These are phyloP conservation scores for Pelargonium fulgidum DNA, from an alignment of 441 rosid genomes.

Conservation along the genomic window DNA sequence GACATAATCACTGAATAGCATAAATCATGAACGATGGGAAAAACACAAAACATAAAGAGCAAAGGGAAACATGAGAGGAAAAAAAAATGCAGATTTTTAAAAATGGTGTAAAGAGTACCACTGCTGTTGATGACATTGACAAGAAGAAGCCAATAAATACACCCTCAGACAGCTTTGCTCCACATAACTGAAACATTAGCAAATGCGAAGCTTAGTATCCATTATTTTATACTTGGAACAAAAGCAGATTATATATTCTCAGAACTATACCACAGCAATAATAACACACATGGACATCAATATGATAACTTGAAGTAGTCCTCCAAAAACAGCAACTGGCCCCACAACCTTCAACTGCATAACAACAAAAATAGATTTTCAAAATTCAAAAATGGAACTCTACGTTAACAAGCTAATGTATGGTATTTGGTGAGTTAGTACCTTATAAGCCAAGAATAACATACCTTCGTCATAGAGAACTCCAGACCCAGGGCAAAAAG, in stretches of 20 bases:
- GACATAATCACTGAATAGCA: too few species aligned
- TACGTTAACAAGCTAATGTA: conserved; percentile 10
- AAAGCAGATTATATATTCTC: conserved; percentile 4
- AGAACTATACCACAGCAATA: conserved; percentile 57
- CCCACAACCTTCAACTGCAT: conserved; percentile 93
- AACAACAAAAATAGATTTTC: conserved; percentile 3
- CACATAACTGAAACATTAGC: conserved; percentile 63
- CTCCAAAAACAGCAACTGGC: conserved; percentile 91
- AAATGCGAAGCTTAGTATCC: conserved; percentile 21
- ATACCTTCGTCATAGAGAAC: conserved; percentile 92
- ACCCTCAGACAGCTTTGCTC: conserved; percentile 94
- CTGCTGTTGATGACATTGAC: conserved; percentile 97
- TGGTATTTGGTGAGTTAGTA: conserved; percentile 3
- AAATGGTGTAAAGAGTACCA: conserved; percentile 41
- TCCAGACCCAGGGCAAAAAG: conserved; percentile 96
- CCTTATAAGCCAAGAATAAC: conserved; percentile 6
- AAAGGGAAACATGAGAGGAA: conserved; percentile 14
- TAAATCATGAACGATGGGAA: conserved; percentile 10
- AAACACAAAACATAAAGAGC: conserved; percentile 16
- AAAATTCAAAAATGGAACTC: neutral
- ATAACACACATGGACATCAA: conserved; percentile 74
- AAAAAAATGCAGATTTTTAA: conserved; percentile 8
- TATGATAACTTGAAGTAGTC: conserved; percentile 77
- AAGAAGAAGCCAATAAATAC: conserved; percentile 87
- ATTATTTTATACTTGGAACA: conserved; percentile 11